Conservation (phyloP, 768 basidiomycete genomes). For the Collybia sordida region DNA sequence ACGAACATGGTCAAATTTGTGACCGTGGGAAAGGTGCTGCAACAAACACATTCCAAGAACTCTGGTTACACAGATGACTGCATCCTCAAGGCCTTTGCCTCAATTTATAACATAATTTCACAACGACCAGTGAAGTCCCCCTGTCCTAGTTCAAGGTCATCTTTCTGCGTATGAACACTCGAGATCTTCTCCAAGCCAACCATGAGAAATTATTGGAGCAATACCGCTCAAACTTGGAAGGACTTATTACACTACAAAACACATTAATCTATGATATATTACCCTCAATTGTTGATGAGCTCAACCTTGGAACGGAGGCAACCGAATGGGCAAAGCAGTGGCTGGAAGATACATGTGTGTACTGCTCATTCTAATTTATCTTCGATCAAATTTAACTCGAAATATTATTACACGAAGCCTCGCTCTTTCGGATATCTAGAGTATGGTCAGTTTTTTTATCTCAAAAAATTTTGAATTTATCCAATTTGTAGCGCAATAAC, state of each 20-base stretch:
- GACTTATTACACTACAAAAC: constrained; percentile 46
- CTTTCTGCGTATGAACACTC: constrained; percentile 15
- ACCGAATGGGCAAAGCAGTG: constrained; percentile 57
- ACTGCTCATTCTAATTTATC: background rate
- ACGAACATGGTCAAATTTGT: background rate
- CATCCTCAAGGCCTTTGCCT: too few relatives aligned
- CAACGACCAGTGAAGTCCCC: too few relatives aligned
- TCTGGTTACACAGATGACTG: too few relatives aligned
- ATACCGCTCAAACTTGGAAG: constrained; percentile 48
- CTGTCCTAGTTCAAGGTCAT: background rate
- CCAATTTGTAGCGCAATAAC: constrained; percentile 54
- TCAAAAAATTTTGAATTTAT: constrained; percentile 7
- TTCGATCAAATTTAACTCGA: constrained; percentile 11
- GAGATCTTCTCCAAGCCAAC: constrained; percentile 44
- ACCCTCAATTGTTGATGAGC: constrained; percentile 59
- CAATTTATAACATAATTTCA: too few relatives aligned
- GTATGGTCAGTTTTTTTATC: constrained; percentile 35
- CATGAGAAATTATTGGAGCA: constrained; percentile 45
- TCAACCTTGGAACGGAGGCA: constrained; percentile 46
- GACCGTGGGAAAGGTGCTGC: background rate
- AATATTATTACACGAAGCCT: constrained; percentile 29
- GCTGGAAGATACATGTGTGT: constrained; percentile 66
- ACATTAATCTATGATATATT: constrained; percentile 57
- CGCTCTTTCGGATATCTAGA: constrained; percentile 61
- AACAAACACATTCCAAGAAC: background rate